A percentile compares a stretch with the other conserved stretches of the same genome.
Evolutionary conservation across 768 basidiomycete species (phyloP).

Genomic region (Lentinula detonsa): DNA sequence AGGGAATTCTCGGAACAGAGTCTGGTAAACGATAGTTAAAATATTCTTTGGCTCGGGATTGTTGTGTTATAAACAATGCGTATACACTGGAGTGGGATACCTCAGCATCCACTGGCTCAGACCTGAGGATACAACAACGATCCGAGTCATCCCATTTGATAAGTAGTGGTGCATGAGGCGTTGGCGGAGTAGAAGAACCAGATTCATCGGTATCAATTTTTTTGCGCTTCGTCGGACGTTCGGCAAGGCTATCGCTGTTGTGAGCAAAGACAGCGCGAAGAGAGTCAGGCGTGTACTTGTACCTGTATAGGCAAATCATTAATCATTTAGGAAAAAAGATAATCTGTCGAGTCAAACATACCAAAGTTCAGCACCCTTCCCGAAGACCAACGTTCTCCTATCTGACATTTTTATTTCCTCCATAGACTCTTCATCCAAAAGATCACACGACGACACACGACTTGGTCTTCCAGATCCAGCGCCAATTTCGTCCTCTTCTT

Average conservation of each 20-base stretch:
- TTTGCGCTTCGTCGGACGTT: neutral
- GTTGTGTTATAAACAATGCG: neutral
- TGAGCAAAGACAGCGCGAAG: neutral
- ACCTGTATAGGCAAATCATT: neutral
- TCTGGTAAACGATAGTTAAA: neutral
- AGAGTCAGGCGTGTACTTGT: neutral
- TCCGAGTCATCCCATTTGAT: constrained; percentile 3
- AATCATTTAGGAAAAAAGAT: neutral
- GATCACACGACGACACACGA: too few relatives aligned
- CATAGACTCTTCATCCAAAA: neutral
- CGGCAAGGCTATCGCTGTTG: neutral
- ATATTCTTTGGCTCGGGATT: neutral
- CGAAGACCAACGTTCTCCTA: constrained; percentile 2
- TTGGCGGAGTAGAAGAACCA: neutral
- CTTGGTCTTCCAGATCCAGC: neutral
- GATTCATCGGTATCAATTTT: neutral
- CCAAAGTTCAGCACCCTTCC: constrained; percentile 3
- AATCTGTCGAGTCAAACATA: neutral
- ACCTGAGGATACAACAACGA: constrained; percentile 3
- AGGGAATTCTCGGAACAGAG: neutral
- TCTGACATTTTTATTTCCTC: neutral
- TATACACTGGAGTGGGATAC: neutral
- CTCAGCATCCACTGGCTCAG: neutral
- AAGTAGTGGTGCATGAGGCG: neutral
- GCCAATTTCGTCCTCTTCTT: neutral